Base-by-base conservation (phyloP, 768 basidiomycete genomes). In the Gymnopilus junonius region DNA sequence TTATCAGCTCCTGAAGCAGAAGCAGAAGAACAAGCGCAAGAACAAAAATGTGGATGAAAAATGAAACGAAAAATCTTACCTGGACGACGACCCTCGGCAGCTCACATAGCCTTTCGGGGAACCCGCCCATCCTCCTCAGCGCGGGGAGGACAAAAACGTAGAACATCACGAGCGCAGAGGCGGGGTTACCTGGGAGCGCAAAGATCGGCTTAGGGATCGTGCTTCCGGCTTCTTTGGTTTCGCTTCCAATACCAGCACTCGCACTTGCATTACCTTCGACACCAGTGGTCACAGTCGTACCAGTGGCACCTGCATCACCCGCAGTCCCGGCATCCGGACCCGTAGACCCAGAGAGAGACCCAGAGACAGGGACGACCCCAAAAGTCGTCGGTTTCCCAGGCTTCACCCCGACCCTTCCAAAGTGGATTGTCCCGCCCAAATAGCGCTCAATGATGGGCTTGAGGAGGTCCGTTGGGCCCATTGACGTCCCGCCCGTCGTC, bases 341-440 rank as follows among this genome's bases (percentile, higher is more conserved):
- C n/a, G n/a, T n/a, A n/a, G n/a, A n/a, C n/a, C n/a, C n/a, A n/a
- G 48, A 7, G 48, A 17, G 12, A 43, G 20, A 1, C 14, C 17
- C 40, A 50, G 39, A 14, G 10, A 76, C 70, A 0, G 91, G 89
- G 25, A 95, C 81, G 12, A 87, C 91, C 0, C 94, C 94, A 65
- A 96, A 95, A 5, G 94, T 94, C 2, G 94, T 97, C 3, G 94
- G 94, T 71, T 95, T 95, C 7, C 93, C 94, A 0, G 88, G 88
- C 69, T 93, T 93, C 70, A 94, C 85, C 23, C 86, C 85, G 55
- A 95, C 92, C 8, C 94, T 83, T 1, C 94, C 94, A 71, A 97
- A 95, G 70, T 95, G 93, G 4, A 95, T 82, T 7, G 82, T 89
- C 0, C 94, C 94, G 17, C 79, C 73, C 59, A 95, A 83, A 43